phyloP scores from a whole-genome alignment of 768 basidiomycete species.

The Tricholoma furcatifolium region DNA sequence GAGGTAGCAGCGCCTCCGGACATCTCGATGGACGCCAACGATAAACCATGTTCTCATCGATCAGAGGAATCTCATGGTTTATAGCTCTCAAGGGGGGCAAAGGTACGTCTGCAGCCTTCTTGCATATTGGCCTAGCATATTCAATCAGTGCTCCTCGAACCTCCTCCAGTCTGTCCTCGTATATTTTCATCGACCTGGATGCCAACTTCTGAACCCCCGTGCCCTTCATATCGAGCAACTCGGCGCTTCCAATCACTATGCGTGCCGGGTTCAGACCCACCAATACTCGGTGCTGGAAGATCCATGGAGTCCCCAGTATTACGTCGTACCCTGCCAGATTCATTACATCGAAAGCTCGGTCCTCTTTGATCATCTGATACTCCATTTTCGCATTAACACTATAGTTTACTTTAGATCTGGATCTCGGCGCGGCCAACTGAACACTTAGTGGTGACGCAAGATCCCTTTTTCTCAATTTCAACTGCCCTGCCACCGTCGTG shows the following conservation, averaged over 20 bases:
- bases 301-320: no score
- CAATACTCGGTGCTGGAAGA: not conserved
- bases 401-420: no score
- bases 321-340: not conserved
- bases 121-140: no score
- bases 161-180: not conserved
- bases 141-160: not conserved
- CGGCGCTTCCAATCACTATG: not conserved
- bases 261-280: not conserved
- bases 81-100: not conserved
- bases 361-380: not conserved
- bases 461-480: conserved; percentile 13
- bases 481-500: conserved; percentile 30
- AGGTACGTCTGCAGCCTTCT: no score
- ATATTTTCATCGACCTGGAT: not conserved
- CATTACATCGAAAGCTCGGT: not conserved
- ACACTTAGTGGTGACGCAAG: conserved; percentile 13
- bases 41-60: not conserved
- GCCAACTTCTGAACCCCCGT: not conserved
- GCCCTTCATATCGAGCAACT: not conserved
- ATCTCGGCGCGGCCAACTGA: no score
- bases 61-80: no score
- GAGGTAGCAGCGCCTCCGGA: no score
- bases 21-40: not conserved
- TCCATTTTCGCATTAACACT: not conserved